Percentiles rank a stretch among this genome's conserved stretches.
phyloP scores from a whole-genome alignment of 257 asterid species.

The Plantago major region DNA sequence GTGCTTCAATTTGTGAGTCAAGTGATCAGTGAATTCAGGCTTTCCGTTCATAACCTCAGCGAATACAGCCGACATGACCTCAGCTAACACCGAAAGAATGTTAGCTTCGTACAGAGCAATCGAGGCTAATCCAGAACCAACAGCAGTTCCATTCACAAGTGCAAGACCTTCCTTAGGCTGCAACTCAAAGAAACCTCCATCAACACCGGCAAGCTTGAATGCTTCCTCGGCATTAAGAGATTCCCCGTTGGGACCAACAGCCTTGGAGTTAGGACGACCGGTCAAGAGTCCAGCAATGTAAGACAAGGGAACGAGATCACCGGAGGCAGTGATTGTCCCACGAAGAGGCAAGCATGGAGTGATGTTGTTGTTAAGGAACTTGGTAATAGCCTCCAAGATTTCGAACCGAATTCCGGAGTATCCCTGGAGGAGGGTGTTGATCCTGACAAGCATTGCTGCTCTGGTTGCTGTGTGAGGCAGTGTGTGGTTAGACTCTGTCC shows the following conservation, averaged over 20 bases:
- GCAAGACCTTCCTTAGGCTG: slow-evolving; percentile 62
- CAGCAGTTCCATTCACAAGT: slow-evolving; percentile 55
- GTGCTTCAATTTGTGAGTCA: slow-evolving; percentile 52
- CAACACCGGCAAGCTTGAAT: slow-evolving; percentile 39
- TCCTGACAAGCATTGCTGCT: slow-evolving; percentile 52
- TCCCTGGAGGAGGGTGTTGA: slow-evolving; percentile 60
- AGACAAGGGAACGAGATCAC: slow-evolving; percentile 54
- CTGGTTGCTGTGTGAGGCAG: slow-evolving; percentile 48
- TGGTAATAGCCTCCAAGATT: slow-evolving; percentile 48
- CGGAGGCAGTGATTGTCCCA: slow-evolving; percentile 58
- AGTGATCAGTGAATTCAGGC: slow-evolving; percentile 50
- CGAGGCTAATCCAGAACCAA: slow-evolving; percentile 54
- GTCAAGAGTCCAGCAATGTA: slow-evolving; percentile 56
- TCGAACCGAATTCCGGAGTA: slow-evolving; percentile 60
- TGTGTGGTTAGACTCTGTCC: slow-evolving; percentile 38
- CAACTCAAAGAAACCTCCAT: slow-evolving; percentile 42
- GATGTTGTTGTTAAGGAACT: slow-evolving; percentile 43
- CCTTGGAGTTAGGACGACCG: slow-evolving; percentile 52
- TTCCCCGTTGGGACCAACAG: slow-evolving; percentile 37
- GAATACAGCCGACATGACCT: slow-evolving; percentile 46
- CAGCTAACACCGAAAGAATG: slow-evolving; percentile 34
- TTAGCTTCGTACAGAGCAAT: slow-evolving; percentile 47
- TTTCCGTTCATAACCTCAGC: slow-evolving; percentile 60
- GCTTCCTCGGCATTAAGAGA: slow-evolving; percentile 37
- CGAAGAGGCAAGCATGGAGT: slow-evolving; percentile 56